phyloP scores from a whole-genome alignment of 768 basidiomycete genomes.

The Phlebiopsis flavidoalba region DNA sequence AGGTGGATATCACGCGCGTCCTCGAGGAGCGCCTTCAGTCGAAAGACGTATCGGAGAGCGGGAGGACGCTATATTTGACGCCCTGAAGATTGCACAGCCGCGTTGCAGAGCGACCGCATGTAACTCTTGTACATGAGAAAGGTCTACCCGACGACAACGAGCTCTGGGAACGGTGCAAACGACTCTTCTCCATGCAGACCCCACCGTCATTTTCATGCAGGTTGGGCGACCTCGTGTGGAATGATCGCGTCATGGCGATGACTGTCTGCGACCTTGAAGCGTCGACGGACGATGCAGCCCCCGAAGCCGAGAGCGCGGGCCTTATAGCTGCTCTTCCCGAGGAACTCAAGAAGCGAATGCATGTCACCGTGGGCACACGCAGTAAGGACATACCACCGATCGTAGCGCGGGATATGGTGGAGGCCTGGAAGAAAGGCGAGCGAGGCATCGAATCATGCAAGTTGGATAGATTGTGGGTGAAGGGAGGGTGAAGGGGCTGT shows the following conservation, averaged over 20 bases:
- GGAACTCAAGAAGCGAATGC: conserved; percentile 49
- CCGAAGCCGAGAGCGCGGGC: conserved; percentile 27
- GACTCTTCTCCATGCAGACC: conserved; percentile 20
- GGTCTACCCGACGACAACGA: conserved; percentile 26
- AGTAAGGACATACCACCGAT: conserved; percentile 47
- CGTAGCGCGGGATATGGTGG: conserved; percentile 67
- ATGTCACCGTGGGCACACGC: conserved; percentile 84
- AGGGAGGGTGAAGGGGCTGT: conserved; percentile 22
- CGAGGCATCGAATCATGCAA: conserved; percentile 14
- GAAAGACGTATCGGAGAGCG: conserved; percentile 26
- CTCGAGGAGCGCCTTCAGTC: conserved; percentile 38
- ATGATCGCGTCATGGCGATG: conserved; percentile 76
- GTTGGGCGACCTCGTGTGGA: conserved; percentile 65
- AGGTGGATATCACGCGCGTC: conserved; percentile 53
- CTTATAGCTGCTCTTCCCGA: conserved; percentile 46
- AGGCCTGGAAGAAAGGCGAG: conserved; percentile 36
- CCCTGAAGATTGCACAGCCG: conserved; percentile 40
- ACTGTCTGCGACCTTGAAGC: conserved; percentile 57
- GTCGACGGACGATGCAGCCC: conserved; percentile 25
- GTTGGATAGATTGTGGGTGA: conserved; percentile 22
- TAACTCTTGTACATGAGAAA: conserved; percentile 80
- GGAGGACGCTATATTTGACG: conserved; percentile 45
- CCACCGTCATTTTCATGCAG: conserved; percentile 58
- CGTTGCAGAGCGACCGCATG: conserved; percentile 63
- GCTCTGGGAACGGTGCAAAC: conserved; percentile 51